These are phyloP conservation scores for Otatea glauca DNA, from an alignment of 176 grass and related monocot genomes.

Conservation along the genomic window DNA sequence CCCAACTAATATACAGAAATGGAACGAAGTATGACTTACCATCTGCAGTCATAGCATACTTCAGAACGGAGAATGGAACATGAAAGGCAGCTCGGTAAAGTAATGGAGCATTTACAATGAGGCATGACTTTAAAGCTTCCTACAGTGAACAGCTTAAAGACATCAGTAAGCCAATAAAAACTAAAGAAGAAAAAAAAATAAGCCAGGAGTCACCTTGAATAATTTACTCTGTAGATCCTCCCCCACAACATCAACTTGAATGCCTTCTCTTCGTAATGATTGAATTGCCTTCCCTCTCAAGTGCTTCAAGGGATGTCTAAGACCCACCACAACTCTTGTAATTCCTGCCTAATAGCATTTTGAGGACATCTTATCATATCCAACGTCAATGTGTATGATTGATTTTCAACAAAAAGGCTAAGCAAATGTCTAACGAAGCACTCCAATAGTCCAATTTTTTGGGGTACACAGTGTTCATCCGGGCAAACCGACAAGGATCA, in stretches of 20 bases:
- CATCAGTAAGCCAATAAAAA: background rate
- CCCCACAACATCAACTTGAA: constrained; percentile 86
- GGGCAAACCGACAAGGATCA: background rate
- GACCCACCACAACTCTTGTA: constrained; percentile 79
- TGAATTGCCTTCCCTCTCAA: constrained; percentile 86
- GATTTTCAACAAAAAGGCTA: background rate
- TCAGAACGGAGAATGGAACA: constrained; percentile 88
- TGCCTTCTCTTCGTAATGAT: constrained; percentile 74
- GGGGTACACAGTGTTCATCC: background rate
- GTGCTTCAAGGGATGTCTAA: constrained; percentile 82
- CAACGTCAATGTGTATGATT: background rate
- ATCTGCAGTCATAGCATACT: constrained; percentile 98
- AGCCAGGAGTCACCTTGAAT: constrained; percentile 60
- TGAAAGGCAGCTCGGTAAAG: constrained; percentile 83
- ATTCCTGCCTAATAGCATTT: constrained; percentile 77
- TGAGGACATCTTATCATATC: background rate
- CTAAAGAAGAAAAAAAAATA: background rate
- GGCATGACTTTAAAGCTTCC: constrained; percentile 88
- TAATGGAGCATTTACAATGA: constrained; percentile 91
- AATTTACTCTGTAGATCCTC: constrained; percentile 74
- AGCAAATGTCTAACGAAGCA: background rate
- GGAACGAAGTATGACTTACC: constrained; percentile 56
- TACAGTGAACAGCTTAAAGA: constrained; percentile 52
- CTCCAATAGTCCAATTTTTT: background rate
- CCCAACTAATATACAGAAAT: background rate